Base-by-base conservation (phyloP, 164 flowering plant species). In the Protea cynaroides region DNA sequence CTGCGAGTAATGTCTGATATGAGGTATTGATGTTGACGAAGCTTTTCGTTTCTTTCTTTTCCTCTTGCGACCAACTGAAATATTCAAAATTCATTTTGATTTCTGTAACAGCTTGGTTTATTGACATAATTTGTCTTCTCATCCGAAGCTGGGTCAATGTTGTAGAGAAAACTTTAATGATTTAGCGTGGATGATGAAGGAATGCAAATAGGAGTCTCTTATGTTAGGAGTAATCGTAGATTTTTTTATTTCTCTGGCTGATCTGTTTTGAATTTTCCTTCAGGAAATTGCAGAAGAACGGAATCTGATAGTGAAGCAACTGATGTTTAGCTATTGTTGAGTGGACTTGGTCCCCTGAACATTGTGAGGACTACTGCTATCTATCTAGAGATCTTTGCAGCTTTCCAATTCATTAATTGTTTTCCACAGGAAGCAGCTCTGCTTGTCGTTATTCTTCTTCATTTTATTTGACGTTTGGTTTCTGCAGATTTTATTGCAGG, bases 401-500 rank as follows among this genome's bases (percentile, higher is more conserved):
- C 6, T 11, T 52, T 6, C 55, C 7, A 24, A 7, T 52, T 52
- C 12, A 19, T 24, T 19, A 24, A 19, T 19, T 7, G 3, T 11
- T 19, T 25, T 25, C 37, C n/a, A 56, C 37, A 6, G 12, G 3
- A 13, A 40, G 23, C 60, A 29, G 5, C 34, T 29, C 59, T 3
- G 6, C 10, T 29, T n/a, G 10, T 1, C 14, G 14, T 9, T 38
- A 13, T 58, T n/a, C n/a, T n/a, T n/a, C n/a, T n/a, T n/a, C n/a
- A n/a, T n/a, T n/a, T n/a, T n/a, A n/a, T n/a, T n/a, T 29, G 19
- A 59, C 23, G 21, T 25, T 37, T 65, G 1, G 22, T 37, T 60
- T 65, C 25, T 73, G 66, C 64, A 65, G 75, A 61, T 60, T 49
- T 52, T n/a, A n/a, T n/a, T 36, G 25, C 19, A 37, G 25, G 61